A percentile compares a stretch with the other conserved stretches of the same genome.
phyloP scores from a whole-genome alignment of 257 asterid genomes.

The Mitragyna speciosa region DNA sequence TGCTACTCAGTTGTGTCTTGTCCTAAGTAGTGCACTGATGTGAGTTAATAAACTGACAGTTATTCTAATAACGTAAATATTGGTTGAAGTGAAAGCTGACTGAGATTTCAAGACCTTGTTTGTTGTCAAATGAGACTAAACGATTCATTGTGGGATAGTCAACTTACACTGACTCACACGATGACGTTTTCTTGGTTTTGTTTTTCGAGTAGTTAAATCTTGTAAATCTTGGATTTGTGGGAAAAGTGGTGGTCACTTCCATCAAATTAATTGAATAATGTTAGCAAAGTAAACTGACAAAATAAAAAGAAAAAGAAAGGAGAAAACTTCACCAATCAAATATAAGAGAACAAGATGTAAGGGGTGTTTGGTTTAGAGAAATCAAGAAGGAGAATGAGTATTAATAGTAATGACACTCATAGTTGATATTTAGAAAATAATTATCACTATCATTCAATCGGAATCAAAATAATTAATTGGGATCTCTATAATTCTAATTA shows the following conservation, averaged over 20 bases:
- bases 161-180: constrained; percentile 10
- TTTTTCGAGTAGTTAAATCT: constrained; percentile 13
- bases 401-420: too few species aligned
- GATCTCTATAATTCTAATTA: too few species aligned
- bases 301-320: too few species aligned
- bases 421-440: too few species aligned
- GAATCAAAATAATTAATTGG: too few species aligned
- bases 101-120: neutral
- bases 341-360: too few species aligned
- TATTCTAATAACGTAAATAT: neutral
- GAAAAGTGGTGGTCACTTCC: neutral
- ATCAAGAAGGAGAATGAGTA: too few species aligned
- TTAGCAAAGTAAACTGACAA: neutral
- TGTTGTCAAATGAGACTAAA: neutral
- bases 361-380: too few species aligned
- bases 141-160: constrained; percentile 2
- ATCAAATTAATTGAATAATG: neutral
- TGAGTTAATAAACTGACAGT: neutral
- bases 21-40: neutral
- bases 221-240: constrained; percentile 4
- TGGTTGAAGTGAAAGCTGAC: neutral
- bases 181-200: neutral
- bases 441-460: too few species aligned
- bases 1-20: neutral
- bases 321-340: too few species aligned